A percentile compares a stretch with the other conserved stretches of the same genome.
Evolutionary conservation across 2,329 filamentous ascomycete species (phyloP).

Genomic region (Metarhizium anisopliae): DNA sequence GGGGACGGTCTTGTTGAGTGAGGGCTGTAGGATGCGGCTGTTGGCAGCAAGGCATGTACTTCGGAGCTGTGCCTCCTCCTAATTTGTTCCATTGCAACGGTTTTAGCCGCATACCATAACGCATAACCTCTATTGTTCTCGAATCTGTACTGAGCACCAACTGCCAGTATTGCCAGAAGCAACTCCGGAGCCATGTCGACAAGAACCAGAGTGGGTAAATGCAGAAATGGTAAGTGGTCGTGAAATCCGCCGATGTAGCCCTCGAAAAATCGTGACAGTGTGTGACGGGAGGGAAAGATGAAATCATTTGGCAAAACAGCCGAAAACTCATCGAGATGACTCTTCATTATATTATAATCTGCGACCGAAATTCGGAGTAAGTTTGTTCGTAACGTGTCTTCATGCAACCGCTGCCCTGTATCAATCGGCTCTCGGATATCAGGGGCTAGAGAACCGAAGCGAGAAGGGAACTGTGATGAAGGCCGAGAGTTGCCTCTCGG

Average conservation of each 20-base stretch:
- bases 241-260: constrained; percentile 62
- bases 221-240: constrained; percentile 50
- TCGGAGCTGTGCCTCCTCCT: constrained; percentile 47
- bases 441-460: constrained; percentile 44
- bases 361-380: constrained; percentile 41
- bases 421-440: constrained; percentile 36
- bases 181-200: constrained; percentile 60
- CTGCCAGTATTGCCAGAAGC: constrained; percentile 56
- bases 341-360: constrained; percentile 48
- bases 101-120: constrained; percentile 52
- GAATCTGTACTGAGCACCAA: constrained; percentile 59
- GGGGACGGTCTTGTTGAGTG: constrained; percentile 52
- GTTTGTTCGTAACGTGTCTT: constrained; percentile 23
- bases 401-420: constrained; percentile 14
- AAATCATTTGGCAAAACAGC: constrained; percentile 53
- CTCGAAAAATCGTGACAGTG: constrained; percentile 58
- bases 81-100: constrained; percentile 50
- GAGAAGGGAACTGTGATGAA: constrained; percentile 42
- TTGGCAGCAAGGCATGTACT: constrained; percentile 46
- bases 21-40: constrained; percentile 48
- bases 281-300: constrained; percentile 59
- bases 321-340: constrained; percentile 52
- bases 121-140: constrained; percentile 50
- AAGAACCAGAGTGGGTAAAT: constrained; percentile 56
- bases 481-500: constrained; percentile 36